Conservation (phyloP, 192 early-diverging fungal species). For the Helicostylum pulchrum region DNA sequence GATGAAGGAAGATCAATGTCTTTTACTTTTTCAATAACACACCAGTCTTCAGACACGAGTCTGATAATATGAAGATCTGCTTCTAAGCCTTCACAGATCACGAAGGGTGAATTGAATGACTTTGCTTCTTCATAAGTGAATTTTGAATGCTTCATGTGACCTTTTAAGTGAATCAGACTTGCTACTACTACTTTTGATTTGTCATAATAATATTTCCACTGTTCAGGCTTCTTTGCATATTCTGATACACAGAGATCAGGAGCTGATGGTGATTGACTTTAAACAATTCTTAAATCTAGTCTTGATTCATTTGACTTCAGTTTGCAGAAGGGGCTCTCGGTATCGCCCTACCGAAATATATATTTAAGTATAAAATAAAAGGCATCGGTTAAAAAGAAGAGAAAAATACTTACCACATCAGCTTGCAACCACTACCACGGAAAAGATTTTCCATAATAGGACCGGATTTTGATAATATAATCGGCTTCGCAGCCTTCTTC, state of each 20-base stretch:
- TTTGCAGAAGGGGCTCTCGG: background rate
- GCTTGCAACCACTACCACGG: background rate
- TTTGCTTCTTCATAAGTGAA: background rate
- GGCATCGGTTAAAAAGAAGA: slow-evolving; percentile 6
- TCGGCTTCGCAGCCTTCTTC: background rate
- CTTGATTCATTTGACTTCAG: too few relatives aligned
- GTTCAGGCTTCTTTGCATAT: too few relatives aligned
- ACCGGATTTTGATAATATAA: too few relatives aligned
- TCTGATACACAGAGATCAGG: too few relatives aligned
- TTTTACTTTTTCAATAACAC: slow-evolving; percentile 1
- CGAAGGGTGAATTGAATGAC: background rate
- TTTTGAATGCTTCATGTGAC: background rate
- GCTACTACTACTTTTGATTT: background rate
- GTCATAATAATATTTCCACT: too few relatives aligned
- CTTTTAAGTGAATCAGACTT: background rate
- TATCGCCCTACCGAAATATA: slow-evolving; percentile 1
- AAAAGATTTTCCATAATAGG: slow-evolving; percentile 1
- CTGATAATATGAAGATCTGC: background rate
- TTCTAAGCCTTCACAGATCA: background rate
- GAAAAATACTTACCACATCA: slow-evolving; percentile 1
- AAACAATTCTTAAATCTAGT: too few relatives aligned
- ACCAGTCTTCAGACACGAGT: background rate
- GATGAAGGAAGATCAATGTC: slow-evolving; percentile 12
- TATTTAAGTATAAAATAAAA: background rate
- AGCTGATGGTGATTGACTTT: too few relatives aligned